Percentiles rank a stretch among this genome's conserved stretches.
Evolutionary conservation across 768 basidiomycete species (phyloP).

Genomic region (Cantharellus cinnabarinus): DNA sequence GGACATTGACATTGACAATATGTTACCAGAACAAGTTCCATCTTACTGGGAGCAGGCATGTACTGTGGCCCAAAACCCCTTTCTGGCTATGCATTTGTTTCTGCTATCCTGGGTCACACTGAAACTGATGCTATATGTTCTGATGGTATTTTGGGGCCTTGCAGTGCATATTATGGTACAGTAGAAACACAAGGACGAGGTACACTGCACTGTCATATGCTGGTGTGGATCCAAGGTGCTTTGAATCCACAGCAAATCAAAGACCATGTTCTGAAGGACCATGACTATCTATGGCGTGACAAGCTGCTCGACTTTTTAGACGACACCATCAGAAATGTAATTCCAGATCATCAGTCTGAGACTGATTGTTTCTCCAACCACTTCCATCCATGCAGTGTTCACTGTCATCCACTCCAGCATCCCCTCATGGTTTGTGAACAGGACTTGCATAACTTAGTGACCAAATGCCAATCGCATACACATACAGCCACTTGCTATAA

Average conservation of each 20-base stretch:
- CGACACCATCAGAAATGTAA: background rate
- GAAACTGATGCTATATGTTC: background rate
- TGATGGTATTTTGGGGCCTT: constrained; percentile 7
- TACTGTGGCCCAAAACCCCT: constrained; percentile 17
- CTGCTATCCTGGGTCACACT: constrained; percentile 1
- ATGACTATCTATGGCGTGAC: background rate
- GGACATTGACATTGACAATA: constrained; percentile 6
- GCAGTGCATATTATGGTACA: constrained; percentile 8
- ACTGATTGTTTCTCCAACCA: background rate
- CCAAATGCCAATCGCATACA: background rate
- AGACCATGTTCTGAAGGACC: background rate
- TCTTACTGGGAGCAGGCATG: background rate
- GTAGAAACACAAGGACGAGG: constrained; percentile 11
- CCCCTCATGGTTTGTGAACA: background rate
- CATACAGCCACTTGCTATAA: constrained; percentile 23
- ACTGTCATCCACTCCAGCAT: background rate
- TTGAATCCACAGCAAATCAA: constrained; percentile 8
- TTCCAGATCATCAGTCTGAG: background rate
- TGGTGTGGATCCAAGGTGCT: constrained; percentile 11
- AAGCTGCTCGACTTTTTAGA: background rate
- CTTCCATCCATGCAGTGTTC: background rate
- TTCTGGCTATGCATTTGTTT: constrained; percentile 18
- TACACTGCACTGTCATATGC: constrained; percentile 11
- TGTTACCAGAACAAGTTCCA: background rate
- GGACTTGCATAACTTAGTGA: background rate